Evolutionary conservation across 768 basidiomycete genomes (phyloP).

Genomic region (Hericium rajendrae): DNA sequence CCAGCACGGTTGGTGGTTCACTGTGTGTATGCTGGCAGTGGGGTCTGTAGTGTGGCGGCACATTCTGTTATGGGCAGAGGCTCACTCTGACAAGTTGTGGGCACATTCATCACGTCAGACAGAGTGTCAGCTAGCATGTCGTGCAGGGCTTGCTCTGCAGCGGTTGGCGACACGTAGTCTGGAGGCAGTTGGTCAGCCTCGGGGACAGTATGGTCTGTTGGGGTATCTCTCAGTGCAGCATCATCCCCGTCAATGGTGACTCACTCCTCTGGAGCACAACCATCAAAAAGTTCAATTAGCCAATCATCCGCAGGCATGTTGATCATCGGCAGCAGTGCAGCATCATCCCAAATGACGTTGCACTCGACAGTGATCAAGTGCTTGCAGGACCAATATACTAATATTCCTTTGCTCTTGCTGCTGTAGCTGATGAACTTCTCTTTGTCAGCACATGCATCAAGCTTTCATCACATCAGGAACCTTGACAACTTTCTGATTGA

Average conservation of each 20-base stretch:
- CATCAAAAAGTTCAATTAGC: neutral
- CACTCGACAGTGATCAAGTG: no score
- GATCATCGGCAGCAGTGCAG: neutral
- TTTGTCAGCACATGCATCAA: conserved; percentile 1
- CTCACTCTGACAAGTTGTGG: neutral
- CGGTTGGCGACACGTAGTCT: neutral
- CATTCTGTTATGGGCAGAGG: neutral
- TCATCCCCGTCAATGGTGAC: neutral
- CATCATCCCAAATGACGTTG: no score
- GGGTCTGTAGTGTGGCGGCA: neutral
- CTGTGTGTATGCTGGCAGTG: neutral
- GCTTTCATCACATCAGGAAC: no score
- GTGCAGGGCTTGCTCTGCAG: neutral
- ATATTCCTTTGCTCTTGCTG: no score
- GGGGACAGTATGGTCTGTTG: neutral
- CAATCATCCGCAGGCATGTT: neutral
- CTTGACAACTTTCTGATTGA: no score
- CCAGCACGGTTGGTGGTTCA: neutral
- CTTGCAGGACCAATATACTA: no score
- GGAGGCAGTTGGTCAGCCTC: no score
- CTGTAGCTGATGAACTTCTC: no score
- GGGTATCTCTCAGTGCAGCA: neutral
- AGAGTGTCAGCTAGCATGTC: neutral
- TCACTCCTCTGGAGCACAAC: neutral
- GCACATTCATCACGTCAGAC: neutral